Base-by-base conservation (phyloP, 257 asterid genomes). In the Anisodus tanguticus region DNA sequence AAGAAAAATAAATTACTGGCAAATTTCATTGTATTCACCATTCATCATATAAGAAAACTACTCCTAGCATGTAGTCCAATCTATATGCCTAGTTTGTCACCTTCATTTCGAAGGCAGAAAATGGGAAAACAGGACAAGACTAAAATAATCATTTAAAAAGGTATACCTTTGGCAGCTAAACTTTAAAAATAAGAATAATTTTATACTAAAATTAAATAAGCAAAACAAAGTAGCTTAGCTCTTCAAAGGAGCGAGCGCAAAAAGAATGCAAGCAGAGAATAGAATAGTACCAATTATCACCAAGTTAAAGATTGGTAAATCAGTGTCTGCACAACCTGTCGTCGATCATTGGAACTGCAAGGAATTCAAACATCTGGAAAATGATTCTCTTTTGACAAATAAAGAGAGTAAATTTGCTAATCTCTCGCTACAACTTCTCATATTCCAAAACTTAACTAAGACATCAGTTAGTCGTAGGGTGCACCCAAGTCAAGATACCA, bases 281-380 rank as follows among this genome's bases (percentile, higher is more conserved):
- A 62, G 15, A 62, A 62, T 62, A 59, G 69, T 62, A 62, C 69
- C 69, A 62, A 62, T 22, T 19, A 62, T 62, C 69, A 62, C 66
- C 69, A 19, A 22, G 22, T 19, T 22, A 62, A 62, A 19, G 15
- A 8, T 8, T 62, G 39, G 6, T 62, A 3, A 62, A 62, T 22
- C 15, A 19, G 39, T 9, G 6, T 62, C 35, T 19, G 69, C 69
- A 62, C 39, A 19, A 9, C 66, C 66, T 59, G 66, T 19, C 37
- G 15, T 22, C 15, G 39, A 62, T 13, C 69, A 62, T 22, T 62
- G 6, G 13, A 62, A 62, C 69, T 19, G 69, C 69, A 62, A 62
- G 39, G 69, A 22, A 22, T 62, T 62, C 69, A 62, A 62, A 19
- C 39, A 22, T 62, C 39, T 62, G 35, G 31, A 62, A 54, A 62